Percentiles rank a stretch among this genome's conserved stretches.
Conservation (phyloP, 208 protist species). For the Wallacemonas sp. region DNA sequence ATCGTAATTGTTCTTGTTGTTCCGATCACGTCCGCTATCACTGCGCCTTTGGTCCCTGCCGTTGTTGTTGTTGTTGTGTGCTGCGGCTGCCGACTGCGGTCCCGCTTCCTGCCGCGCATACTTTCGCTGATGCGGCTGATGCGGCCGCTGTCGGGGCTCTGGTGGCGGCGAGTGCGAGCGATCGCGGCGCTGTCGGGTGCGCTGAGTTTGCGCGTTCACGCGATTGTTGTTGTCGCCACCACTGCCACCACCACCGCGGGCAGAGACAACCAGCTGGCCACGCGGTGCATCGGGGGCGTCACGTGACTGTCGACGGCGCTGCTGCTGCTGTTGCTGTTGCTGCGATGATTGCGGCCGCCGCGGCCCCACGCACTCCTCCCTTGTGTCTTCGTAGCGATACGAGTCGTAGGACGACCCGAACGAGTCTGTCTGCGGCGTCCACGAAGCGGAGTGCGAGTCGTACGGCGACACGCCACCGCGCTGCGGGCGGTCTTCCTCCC, state of each 20-base stretch:
- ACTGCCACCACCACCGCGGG: no score
- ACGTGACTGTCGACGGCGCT: background rate
- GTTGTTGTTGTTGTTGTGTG: no score
- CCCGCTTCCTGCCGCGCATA: slow-evolving; percentile 7
- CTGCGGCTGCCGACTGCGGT: no score
- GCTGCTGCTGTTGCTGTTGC: background rate
- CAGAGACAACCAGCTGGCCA: no score
- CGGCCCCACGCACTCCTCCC: background rate
- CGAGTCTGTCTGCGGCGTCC: background rate
- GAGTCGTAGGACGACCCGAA: background rate
- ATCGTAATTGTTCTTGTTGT: no score
- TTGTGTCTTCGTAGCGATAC: background rate
- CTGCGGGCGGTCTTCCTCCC: background rate
- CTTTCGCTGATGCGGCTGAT: slow-evolving; percentile 9
- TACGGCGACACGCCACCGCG: background rate
- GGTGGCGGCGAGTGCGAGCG: slow-evolving; percentile 2
- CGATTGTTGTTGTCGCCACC: no score
- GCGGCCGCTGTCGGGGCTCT: slow-evolving; percentile 1
- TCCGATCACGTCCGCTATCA: no score
- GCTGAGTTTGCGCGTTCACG: no score
- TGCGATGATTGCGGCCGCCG: background rate
- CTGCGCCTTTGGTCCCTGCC: no score
- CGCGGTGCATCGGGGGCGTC: background rate
- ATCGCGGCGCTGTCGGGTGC: no score
- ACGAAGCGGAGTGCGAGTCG: background rate